phyloP scores from a whole-genome alignment of 2,329 filamentous ascomycete genomes.

The Trichoderma sp. region DNA sequence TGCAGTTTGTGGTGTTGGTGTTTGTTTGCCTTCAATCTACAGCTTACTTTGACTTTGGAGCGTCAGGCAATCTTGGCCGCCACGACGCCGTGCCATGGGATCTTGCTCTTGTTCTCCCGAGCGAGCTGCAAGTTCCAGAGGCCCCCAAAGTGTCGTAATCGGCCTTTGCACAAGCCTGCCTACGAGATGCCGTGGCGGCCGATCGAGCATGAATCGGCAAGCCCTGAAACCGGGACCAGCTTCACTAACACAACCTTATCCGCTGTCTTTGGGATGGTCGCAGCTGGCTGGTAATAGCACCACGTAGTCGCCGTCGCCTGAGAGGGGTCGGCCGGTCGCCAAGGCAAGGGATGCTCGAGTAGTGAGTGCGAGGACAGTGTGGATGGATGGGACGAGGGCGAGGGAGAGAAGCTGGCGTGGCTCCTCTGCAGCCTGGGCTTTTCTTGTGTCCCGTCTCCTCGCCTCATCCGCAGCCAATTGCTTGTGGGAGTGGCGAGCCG shows the following conservation, averaged over 20 bases:
- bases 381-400: not conserved
- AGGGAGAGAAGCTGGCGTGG: conserved; percentile 19
- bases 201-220: conserved; percentile 5
- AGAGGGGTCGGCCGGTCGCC: not conserved
- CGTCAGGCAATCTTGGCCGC: not conserved
- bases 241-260: conserved; percentile 3
- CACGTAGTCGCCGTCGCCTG: not conserved
- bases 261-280: not conserved
- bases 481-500: not conserved
- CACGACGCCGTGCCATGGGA: not conserved
- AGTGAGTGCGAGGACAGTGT: not conserved
- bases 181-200: not conserved
- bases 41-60: not conserved
- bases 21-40: not conserved
- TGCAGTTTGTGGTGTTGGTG: not conserved
- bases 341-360: not conserved
- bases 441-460: not conserved
- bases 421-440: conserved; percentile 13
- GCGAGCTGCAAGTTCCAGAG: not conserved
- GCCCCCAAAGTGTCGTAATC: not conserved
- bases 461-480: conserved; percentile 5
- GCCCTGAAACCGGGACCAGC: not conserved
- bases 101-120: not conserved
- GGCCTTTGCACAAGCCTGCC: not conserved
- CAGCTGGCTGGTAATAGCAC: not conserved